Percentiles rank a stretch among this genome's conserved stretches.
Conservation (phyloP, 148 eudicot species). For the Persicaria maculosa region DNA sequence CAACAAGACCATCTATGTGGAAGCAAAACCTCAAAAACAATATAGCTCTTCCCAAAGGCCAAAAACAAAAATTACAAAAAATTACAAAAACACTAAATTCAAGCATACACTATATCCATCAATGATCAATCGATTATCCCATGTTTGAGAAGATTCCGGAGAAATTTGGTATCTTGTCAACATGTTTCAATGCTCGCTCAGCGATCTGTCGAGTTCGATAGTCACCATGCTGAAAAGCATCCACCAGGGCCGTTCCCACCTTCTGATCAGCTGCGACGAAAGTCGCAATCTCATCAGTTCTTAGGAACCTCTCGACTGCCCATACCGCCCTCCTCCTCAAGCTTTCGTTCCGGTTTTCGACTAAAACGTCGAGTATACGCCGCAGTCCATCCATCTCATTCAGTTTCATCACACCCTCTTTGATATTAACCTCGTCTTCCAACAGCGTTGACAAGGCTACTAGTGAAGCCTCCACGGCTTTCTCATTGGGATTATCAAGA, state of each 20-base stretch:
- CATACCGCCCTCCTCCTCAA: conserved; percentile 69
- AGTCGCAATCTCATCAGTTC: conserved; percentile 54
- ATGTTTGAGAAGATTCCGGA: conserved; percentile 69
- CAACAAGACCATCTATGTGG: not conserved
- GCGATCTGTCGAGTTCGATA: conserved; percentile 79
- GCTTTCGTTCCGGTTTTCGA: conserved; percentile 71
- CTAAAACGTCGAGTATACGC: conserved; percentile 61
- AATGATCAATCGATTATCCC: conserved; percentile 17
- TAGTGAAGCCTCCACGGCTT: conserved; percentile 78
- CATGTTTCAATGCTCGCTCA: conserved; percentile 75
- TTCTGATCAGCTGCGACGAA: conserved; percentile 60
- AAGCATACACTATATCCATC: not conserved
- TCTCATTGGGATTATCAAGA: conserved; percentile 71
- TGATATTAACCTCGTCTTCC: conserved; percentile 71
- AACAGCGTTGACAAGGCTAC: conserved; percentile 76
- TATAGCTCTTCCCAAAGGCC: conserved; percentile 5
- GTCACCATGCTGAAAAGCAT: conserved; percentile 83
- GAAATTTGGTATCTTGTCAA: conserved; percentile 86
- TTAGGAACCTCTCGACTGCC: conserved; percentile 73
- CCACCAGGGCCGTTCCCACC: conserved; percentile 73
- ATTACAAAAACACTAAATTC: not conserved
- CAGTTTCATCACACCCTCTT: conserved; percentile 48
- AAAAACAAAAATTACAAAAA: not conserved
- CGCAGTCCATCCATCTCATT: conserved; percentile 49
- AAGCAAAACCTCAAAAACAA: not conserved